Conservation (phyloP, 1,284 basidiomycete species). For the Vanrija pseudolonga region DNA sequence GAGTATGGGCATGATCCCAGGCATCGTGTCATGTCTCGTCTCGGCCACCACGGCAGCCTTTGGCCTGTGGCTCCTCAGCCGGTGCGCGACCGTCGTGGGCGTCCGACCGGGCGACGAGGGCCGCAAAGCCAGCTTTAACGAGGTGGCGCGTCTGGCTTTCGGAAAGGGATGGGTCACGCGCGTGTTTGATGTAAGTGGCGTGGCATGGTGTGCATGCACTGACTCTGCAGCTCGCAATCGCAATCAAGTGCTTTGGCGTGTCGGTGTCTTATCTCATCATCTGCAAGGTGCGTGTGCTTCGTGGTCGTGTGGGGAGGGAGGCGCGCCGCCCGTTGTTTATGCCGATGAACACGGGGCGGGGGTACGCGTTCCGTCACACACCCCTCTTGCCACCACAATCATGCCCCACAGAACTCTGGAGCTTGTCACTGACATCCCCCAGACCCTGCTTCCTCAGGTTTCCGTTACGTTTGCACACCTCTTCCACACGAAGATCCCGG, state of each 20-base stretch:
- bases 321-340: not conserved
- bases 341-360: no score
- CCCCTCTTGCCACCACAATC: not conserved
- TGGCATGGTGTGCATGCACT: not conserved
- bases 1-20: conserved; percentile 77
- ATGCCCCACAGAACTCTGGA: not conserved
- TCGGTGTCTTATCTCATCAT: conserved; percentile 94
- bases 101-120: conserved; percentile 49
- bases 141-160: conserved; percentile 78
- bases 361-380: not conserved
- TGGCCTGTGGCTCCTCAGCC: conserved; percentile 82
- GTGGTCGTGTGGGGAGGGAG: no score
- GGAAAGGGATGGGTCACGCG: conserved; percentile 48
- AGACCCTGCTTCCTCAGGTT: conserved; percentile 84
- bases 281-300: conserved; percentile 71
- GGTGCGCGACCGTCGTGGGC: conserved; percentile 73
- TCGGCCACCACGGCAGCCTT: conserved; percentile 77
- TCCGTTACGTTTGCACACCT: conserved; percentile 75
- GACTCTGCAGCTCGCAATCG: conserved; percentile 74
- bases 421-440: conserved; percentile 1
- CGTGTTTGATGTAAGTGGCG: conserved; percentile 43
- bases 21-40: conserved; percentile 80
- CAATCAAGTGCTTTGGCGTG: conserved; percentile 94
- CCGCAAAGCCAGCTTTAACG: conserved; percentile 76
- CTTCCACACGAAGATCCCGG: conserved; percentile 56